Evolutionary conservation across 805 yeast species (phyloP), one percentile per base, ranked within the genome.

Genomic region (Komagataella phaffii): DNA sequence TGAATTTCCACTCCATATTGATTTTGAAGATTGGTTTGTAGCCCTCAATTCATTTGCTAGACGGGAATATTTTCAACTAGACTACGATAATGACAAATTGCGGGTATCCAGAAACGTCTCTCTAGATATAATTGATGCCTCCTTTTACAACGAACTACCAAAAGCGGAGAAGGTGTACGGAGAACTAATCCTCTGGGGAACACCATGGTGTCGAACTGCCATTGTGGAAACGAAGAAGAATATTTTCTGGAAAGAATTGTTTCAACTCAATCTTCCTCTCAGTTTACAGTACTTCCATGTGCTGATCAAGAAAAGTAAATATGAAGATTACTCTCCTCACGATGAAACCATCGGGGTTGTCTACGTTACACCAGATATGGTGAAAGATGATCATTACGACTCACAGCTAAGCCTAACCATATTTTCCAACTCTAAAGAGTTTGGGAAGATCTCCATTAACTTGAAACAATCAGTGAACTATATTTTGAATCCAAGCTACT

Each of bases 231-330:
- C 75, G 48, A 53, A 64, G 10, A 56, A 63, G 0, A 73, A 74
- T 51, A 90, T 95, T 1, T 87, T 87, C 61, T 90, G 96, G 93
- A 79, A 89, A 60, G 96, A 90, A 59, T 78, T 73, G 47, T 85
- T 86, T 60, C 67, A 74, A 1, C 67, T 85, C n/a, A 78, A 81
- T 50, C 67, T 82, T 46, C 83, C 86, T 0, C 68, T 77, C 6
- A 67, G 73, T 47, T 79, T 81, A 2, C 77, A 73, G 59, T 72
- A 70, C 61, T 70, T 80, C 56, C 77, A 70, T 56, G 72, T 79
- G 14, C 64, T 70, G 40, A 30, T 30, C 14, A 30, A 30, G 14
- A 50, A 53, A 1, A 47, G 48, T 8, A 45, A 45, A 12, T 8
- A 54, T 7, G 65, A 63, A 47, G 54, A 61, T 3, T 64, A 64